phyloP scores from a whole-genome alignment of 441 rosid species.

The Adansonia madagascariensis region DNA sequence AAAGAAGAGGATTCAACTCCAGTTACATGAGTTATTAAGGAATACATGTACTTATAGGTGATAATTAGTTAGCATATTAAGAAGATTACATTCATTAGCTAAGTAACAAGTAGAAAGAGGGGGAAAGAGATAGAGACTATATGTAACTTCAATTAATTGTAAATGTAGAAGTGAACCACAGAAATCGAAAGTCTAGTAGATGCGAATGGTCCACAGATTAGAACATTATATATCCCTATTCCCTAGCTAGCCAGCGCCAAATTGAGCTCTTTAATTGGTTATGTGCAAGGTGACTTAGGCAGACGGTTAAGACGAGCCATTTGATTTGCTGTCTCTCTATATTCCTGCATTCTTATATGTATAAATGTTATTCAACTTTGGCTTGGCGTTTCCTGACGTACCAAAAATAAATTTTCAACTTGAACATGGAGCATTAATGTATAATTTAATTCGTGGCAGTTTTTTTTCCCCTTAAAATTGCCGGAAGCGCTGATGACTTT shows the following conservation, averaged over 20 bases:
- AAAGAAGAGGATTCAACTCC: neutral
- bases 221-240: neutral
- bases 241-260: neutral
- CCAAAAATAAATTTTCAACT: neutral
- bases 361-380: no score
- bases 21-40: neutral
- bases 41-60: neutral
- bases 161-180: neutral
- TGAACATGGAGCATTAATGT: neutral
- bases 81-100: neutral
- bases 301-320: no score
- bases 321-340: no score
- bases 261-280: no score
- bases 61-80: neutral
- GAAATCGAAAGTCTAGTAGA: no score
- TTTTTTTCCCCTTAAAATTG: neutral
- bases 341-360: neutral
- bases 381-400: no score
- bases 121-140: no score
- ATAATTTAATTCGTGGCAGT: neutral
- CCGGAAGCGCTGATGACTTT: neutral
- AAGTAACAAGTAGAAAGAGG: neutral
- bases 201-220: neutral
- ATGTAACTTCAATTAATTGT: neutral
- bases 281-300: no score